A percentile compares a stretch with the other conserved stretches of the same genome.
These are phyloP conservation scores for Talaromyces pinophilus DNA, from an alignment of 2,329 filamentous ascomycete species.

Conservation along the genomic window DNA sequence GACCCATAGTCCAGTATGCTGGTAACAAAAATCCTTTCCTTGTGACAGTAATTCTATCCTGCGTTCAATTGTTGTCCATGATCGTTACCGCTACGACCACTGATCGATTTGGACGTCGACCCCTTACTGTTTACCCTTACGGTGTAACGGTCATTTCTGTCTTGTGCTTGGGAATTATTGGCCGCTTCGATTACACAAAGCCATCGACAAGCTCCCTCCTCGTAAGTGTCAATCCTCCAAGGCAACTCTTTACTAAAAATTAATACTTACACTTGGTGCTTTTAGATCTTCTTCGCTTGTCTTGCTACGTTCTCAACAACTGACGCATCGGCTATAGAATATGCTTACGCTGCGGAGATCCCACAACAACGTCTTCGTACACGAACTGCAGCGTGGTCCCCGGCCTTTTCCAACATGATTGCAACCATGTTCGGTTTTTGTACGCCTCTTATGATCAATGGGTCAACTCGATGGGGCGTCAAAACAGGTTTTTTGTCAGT, in stretches of 20 bases:
- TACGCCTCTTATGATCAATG: background rate
- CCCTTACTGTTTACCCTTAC: background rate
- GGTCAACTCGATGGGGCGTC: background rate
- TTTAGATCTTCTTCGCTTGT: background rate
- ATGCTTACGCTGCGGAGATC: background rate
- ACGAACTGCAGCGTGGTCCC: background rate
- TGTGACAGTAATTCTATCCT: background rate
- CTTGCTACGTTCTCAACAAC: background rate
- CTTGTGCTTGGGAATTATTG: background rate
- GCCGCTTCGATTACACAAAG: background rate
- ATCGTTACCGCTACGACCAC: background rate
- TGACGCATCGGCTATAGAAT: background rate
- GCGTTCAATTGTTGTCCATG: background rate
- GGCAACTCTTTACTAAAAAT: background rate
- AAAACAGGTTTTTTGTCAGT: background rate
- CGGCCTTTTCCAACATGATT: background rate
- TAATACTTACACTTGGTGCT: background rate
- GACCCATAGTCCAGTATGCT: background rate
- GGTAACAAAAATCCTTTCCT: background rate
- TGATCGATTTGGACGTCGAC: background rate
- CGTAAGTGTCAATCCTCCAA: background rate
- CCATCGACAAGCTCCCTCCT: background rate
- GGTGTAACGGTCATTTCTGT: background rate
- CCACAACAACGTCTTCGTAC: background rate
- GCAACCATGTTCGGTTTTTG: background rate